phyloP scores from a whole-genome alignment of 2,329 filamentous ascomycete species.

The Penicillium palitans region DNA sequence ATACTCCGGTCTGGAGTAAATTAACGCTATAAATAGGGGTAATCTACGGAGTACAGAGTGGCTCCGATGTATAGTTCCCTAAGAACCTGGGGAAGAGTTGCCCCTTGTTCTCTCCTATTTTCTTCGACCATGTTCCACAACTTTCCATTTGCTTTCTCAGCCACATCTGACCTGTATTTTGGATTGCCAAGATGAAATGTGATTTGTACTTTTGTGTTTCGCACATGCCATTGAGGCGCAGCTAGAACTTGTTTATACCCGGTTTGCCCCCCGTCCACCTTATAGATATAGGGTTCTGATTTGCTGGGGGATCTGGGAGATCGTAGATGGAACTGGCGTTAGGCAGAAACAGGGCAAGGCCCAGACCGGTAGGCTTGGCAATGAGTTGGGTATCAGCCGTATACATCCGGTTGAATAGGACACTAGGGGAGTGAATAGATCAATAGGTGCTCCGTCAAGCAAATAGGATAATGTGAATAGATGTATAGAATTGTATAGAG shows the following conservation, averaged over 20 bases:
- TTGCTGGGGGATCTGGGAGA: neutral
- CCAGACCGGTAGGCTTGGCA: constrained; percentile 2
- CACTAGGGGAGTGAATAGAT: neutral
- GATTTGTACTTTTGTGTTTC: constrained; percentile 2
- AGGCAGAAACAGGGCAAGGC: constrained; percentile 2
- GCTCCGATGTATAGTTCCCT: neutral
- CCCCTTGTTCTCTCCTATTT: neutral
- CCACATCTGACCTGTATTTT: constrained; percentile 1
- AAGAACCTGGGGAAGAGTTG: neutral
- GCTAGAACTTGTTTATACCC: neutral
- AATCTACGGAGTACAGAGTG: neutral
- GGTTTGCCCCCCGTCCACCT: neutral
- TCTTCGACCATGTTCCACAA: constrained; percentile 1
- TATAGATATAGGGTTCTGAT: neutral
- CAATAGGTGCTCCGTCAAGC: neutral
- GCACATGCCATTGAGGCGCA: neutral
- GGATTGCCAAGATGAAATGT: neutral
- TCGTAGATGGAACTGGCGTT: neutral
- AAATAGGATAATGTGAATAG: neutral
- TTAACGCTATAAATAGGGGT: neutral
- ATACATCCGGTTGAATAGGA: neutral
- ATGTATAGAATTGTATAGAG: neutral
- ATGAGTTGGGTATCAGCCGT: neutral
- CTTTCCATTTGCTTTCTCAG: constrained; percentile 3
- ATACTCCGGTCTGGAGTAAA: no score